Evolutionary conservation across 2,329 filamentous ascomycete genomes (phyloP).

Genomic region (Clathrospora elynae): DNA sequence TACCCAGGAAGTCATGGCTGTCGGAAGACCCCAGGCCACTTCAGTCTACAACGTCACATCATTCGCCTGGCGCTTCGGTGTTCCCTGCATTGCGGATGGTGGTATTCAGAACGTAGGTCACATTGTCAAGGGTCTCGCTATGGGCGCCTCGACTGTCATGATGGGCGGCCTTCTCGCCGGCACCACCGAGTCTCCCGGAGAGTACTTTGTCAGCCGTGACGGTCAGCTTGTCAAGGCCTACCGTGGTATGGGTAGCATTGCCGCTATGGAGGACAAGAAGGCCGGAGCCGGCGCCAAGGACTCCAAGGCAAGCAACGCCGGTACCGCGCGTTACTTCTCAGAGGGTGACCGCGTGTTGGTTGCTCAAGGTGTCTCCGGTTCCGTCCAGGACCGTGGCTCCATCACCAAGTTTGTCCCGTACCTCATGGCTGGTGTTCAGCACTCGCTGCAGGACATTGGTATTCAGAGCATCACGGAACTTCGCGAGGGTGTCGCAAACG

Average conservation of each 20-base stretch:
- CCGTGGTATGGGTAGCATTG: conserved; percentile 98
- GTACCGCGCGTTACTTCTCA: conserved; percentile 97
- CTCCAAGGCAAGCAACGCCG: conserved; percentile 78
- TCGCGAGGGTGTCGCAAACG: conserved; percentile 73
- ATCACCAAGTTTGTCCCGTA: conserved; percentile 96
- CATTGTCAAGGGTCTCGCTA: conserved; percentile 95
- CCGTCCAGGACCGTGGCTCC: conserved; percentile 80
- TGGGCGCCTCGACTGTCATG: conserved; percentile 96
- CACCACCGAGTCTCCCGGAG: conserved; percentile 95
- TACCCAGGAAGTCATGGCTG: conserved; percentile 99
- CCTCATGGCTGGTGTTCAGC: conserved; percentile 91
- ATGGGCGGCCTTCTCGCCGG: conserved; percentile 98
- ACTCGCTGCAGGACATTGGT: conserved; percentile 95
- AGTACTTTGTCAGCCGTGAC: conserved; percentile 94
- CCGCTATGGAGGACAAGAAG: conserved; percentile 99
- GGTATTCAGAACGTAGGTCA: conserved; percentile 98
- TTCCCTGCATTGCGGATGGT: conserved; percentile 96
- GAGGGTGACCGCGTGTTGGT: conserved; percentile 94
- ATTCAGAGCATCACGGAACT: conserved; percentile 78
- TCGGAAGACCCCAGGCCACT: conserved; percentile 92
- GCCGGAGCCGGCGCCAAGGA: conserved; percentile 75
- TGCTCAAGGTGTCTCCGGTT: conserved; percentile 92
- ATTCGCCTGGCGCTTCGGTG: conserved; percentile 91
- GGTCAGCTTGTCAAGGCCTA: conserved; percentile 99
- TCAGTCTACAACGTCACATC: conserved; percentile 87